A percentile compares a stretch with the other conserved stretches of the same genome.
Evolutionary conservation across 495 filamentous ascomycete genomes (phyloP).

Genomic region (Letharia columbiana): DNA sequence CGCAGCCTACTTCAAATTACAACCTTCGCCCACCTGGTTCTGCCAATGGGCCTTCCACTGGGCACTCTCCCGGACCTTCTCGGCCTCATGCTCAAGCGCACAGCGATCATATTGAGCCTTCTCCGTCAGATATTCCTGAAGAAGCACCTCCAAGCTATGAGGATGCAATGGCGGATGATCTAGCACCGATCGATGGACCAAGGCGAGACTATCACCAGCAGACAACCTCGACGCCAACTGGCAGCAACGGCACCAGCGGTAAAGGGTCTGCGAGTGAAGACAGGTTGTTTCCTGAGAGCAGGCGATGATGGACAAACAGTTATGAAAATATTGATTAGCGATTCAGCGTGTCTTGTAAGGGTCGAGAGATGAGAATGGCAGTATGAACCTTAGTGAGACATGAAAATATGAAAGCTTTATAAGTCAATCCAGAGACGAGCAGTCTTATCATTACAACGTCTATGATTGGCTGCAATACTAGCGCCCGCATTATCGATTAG

Average conservation of each 20-base stretch:
- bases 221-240: not conserved
- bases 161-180: conserved; percentile 77
- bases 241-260: conserved; percentile 29
- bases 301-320: conserved; percentile 20
- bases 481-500: not conserved
- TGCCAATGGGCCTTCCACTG: conserved; percentile 18
- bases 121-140: conserved; percentile 39
- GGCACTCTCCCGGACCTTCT: conserved; percentile 16
- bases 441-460: not conserved
- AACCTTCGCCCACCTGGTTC: conserved; percentile 21
- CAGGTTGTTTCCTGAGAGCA: conserved; percentile 11
- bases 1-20: conserved; percentile 22
- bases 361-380: not conserved
- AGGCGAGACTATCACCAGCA: conserved; percentile 53
- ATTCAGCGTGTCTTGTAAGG: conserved; percentile 6
- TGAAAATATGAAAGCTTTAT: not conserved
- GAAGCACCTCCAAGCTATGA: conserved; percentile 75
- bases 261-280: conserved; percentile 14
- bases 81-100: conserved; percentile 26
- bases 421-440: too few relatives aligned
- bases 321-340: not conserved
- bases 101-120: conserved; percentile 20
- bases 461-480: not conserved
- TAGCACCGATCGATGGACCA: conserved; percentile 57
- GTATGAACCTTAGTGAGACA: too few relatives aligned